phyloP scores from a whole-genome alignment of 768 basidiomycete species.

The Trametes cubensis region DNA sequence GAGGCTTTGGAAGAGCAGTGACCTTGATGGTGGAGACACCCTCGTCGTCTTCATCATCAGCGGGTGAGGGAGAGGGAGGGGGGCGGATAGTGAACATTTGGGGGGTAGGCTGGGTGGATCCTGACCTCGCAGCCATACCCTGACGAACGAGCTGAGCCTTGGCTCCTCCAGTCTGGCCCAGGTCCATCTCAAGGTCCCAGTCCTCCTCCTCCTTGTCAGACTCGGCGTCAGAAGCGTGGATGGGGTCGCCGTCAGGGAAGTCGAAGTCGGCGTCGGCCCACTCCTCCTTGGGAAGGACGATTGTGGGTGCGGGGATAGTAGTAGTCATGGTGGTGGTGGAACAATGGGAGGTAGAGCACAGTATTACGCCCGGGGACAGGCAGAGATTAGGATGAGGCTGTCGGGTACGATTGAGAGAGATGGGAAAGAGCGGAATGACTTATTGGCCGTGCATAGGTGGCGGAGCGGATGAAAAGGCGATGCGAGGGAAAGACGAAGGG shows the following conservation, averaged over 20 bases:
- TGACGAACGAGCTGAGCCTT: conserved; percentile 45
- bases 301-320: conserved; percentile 60
- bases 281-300: conserved; percentile 64
- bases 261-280: conserved; percentile 91
- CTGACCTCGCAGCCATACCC: conserved; percentile 43
- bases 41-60: conserved; percentile 75
- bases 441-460: conserved; percentile 23
- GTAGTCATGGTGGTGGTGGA: conserved; percentile 48
- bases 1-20: conserved; percentile 45
- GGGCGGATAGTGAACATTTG: conserved; percentile 68
- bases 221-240: conserved; percentile 59
- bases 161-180: conserved; percentile 59
- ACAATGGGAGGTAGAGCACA: conserved; percentile 25
- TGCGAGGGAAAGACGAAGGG: conserved; percentile 16
- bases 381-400: conserved; percentile 26
- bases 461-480: conserved; percentile 1
- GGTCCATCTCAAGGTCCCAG: conserved; percentile 80
- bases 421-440: conserved; percentile 23
- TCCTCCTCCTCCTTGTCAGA: conserved; percentile 74
- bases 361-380: conserved; percentile 26
- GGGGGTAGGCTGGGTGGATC: conserved; percentile 38
- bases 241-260: conserved; percentile 71
- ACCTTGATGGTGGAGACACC: conserved; percentile 86
- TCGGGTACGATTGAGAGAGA: conserved; percentile 22
- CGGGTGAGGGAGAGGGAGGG: conserved; percentile 51